These are phyloP conservation scores for Paecilomyces sp. DNA, from an alignment of 2,329 filamentous ascomycete genomes.

Conservation along the genomic window DNA sequence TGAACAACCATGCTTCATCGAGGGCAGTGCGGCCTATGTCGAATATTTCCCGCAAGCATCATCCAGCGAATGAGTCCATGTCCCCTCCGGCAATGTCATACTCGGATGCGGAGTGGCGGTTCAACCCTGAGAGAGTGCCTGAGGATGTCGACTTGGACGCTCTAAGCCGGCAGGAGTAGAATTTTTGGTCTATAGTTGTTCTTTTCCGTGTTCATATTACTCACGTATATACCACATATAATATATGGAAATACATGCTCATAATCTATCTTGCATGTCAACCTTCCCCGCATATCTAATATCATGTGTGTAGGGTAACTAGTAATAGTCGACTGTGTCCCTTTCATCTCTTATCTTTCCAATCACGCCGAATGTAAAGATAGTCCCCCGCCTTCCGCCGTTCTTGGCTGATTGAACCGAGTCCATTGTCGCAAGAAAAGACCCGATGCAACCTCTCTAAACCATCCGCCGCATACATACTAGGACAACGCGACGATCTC, in stretches of 20 bases:
- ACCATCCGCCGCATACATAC: not conserved
- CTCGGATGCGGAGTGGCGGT: conserved; percentile 4
- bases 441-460: not conserved
- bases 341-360: not conserved
- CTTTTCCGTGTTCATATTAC: not conserved
- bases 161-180: not conserved
- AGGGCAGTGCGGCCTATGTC: not conserved
- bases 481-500: not conserved
- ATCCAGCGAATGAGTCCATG: not conserved
- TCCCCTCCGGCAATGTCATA: conserved; percentile 1
- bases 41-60: not conserved
- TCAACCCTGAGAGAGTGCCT: conserved; percentile 5
- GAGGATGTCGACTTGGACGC: conserved; percentile 6
- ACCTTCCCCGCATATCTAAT: too few relatives aligned
- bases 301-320: too few relatives aligned
- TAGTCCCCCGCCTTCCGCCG: not conserved
- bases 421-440: not conserved
- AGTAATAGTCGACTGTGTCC: too few relatives aligned
- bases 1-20: not conserved
- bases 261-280: too few relatives aligned
- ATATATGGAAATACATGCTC: not conserved
- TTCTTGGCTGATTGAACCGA: not conserved
- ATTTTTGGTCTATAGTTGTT: not conserved
- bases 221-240: not conserved
- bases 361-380: not conserved